Evolutionary conservation across 1,284 basidiomycete species (phyloP), one percentile per base, ranked within the genome.

Genomic region (Neonothopanus nambi): DNA sequence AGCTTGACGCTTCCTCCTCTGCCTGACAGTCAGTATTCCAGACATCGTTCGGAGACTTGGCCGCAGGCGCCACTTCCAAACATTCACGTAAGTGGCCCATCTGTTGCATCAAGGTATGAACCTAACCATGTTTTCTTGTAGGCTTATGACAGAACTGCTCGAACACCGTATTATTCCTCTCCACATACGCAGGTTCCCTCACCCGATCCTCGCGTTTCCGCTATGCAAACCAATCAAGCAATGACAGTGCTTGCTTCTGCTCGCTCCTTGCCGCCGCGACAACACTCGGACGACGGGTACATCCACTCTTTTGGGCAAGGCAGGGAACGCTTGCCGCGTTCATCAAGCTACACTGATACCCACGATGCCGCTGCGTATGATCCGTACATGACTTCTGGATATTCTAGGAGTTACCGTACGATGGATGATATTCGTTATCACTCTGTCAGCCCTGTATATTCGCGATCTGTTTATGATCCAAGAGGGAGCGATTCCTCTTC

Each of bases 1-100:
- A 59, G 60, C 2, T 54, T 62, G 23, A 62, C 61, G 11, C 54
- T 62, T n/a, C 61, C 61, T 24, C 63, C 61, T 2, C 48, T 64
- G n/a, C 59, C 60, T 33, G 45, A 59, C 51, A 35, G 28, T 33
- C 48, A 51, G 20, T 28, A 37, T 37, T 17, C 12, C 35, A 49
- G 41, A 40, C 46, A 52, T 20, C 57, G 47, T 18, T 18, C 46
- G 24, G 53, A 55, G 8, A 52, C 45, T 11, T 55, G 49, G 57
- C 50, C 53, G 28, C 50, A 52, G 44, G 40, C 23, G 21, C 53
- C 57, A n/a, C 20, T 41, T 21, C 46, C 50, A 15, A 36, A 47
- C 36, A 26, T 35, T n/a, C 45, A 58, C 38, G 55, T 46, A 23
- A 13, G 55, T 46, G 30, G 9, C 13, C 30, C 11, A 33, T 33